phyloP scores from a whole-genome alignment of 768 basidiomycete genomes.

The Hericium coralloides region DNA sequence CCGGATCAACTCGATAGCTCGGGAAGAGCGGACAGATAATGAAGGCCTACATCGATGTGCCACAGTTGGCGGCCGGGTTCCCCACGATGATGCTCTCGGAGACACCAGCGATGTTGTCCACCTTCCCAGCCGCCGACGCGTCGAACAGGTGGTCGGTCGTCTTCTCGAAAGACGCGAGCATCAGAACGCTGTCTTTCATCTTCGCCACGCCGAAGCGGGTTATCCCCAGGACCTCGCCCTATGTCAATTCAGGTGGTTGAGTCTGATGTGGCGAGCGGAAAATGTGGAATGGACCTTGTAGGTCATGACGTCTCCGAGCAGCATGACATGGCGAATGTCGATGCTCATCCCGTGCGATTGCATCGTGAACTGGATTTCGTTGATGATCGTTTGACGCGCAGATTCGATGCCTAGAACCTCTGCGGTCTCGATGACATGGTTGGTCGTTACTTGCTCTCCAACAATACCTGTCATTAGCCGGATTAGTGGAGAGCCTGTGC shows the following conservation, averaged over 20 bases:
- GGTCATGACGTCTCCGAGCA: constrained; percentile 96
- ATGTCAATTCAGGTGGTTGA: constrained; percentile 1
- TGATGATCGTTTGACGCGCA: constrained; percentile 86
- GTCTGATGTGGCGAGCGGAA: not conserved
- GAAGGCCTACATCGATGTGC: constrained; percentile 76
- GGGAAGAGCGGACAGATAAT: not conserved
- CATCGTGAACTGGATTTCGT: constrained; percentile 98
- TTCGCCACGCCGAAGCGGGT: constrained; percentile 98
- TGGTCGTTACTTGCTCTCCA: constrained; percentile 87
- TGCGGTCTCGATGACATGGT: constrained; percentile 94
- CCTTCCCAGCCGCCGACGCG: constrained; percentile 93
- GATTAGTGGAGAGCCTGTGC: not conserved
- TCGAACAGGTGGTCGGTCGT: constrained; percentile 99
- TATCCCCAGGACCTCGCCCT: constrained; percentile 97
- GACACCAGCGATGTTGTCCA: constrained; percentile 89
- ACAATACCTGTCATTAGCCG: constrained; percentile 59
- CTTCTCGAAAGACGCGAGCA: constrained; percentile 99
- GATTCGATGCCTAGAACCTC: constrained; percentile 96
- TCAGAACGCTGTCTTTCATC: constrained; percentile 99
- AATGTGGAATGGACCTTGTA: constrained; percentile 71
- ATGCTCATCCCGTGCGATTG: constrained; percentile 95
- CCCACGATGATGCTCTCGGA: constrained; percentile 99
- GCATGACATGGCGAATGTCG: constrained; percentile 96
- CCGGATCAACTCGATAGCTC: not conserved
- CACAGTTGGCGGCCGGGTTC: constrained; percentile 88